These are phyloP conservation scores for Syncephalis plumigaleata DNA, from an alignment of 371 early-diverging fungal genomes.

Conservation along the genomic window DNA sequence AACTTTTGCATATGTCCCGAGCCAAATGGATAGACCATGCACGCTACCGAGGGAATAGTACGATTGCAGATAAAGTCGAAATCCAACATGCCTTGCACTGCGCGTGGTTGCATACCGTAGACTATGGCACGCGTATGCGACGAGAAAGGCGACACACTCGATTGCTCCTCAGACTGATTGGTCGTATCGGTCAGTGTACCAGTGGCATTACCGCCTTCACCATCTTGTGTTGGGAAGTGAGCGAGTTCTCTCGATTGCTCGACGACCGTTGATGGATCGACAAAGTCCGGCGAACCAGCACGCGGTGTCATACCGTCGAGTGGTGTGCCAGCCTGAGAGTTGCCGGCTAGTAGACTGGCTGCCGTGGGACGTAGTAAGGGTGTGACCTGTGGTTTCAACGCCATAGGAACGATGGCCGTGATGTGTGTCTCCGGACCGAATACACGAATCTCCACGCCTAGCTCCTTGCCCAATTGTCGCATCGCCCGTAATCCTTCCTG, in stretches of 20 bases:
- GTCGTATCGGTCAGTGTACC: conserved; percentile 8
- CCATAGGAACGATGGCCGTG: conserved; percentile 92
- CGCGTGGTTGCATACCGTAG: conserved; percentile 97
- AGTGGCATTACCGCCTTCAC: conserved; percentile 3
- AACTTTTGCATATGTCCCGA: conserved; percentile 95
- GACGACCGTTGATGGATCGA: too few relatives aligned
- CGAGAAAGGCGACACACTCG: conserved; percentile 75
- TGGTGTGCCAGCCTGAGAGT: too few relatives aligned
- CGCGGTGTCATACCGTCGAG: too few relatives aligned
- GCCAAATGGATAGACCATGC: conserved; percentile 97
- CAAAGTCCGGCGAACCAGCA: too few relatives aligned
- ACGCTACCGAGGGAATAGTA: conserved; percentile 87
- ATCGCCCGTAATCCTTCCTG: conserved; percentile 95
- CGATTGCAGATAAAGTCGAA: conserved; percentile 98
- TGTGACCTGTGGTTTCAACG: conserved; percentile 22
- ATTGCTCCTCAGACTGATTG: conserved; percentile 11
- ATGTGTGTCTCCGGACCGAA: conserved; percentile 97
- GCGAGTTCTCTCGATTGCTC: too few relatives aligned
- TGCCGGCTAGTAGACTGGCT: neutral
- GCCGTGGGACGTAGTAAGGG: neutral
- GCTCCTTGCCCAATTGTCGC: conserved; percentile 78
- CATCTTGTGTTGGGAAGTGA: neutral
- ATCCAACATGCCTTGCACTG: conserved; percentile 98
- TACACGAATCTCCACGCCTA: conserved; percentile 87
- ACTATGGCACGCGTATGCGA: conserved; percentile 81